These are phyloP conservation scores for Candida lessepsii DNA, from an alignment of 805 yeast genomes.

Conservation along the genomic window DNA sequence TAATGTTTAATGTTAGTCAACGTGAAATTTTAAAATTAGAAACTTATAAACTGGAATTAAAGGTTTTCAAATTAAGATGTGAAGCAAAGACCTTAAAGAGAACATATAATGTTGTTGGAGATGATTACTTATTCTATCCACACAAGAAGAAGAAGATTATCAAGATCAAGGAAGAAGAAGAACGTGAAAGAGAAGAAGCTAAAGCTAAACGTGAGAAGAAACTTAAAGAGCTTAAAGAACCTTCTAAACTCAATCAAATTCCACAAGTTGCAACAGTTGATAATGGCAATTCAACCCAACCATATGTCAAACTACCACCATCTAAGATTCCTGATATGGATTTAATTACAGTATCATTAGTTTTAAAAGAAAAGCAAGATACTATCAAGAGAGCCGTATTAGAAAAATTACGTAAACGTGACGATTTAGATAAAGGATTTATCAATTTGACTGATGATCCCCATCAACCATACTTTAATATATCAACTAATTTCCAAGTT, in stretches of 20 bases:
- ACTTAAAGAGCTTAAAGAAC: slow-evolving; percentile 20
- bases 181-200: slow-evolving; percentile 25
- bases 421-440: slow-evolving; percentile 70
- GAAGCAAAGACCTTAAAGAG: slow-evolving; percentile 74
- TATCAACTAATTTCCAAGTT: slow-evolving; percentile 52
- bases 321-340: slow-evolving; percentile 93
- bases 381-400: slow-evolving; percentile 81
- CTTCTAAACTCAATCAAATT: slow-evolving; percentile 15
- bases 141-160: slow-evolving; percentile 65
- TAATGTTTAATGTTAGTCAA: slow-evolving; percentile 67
- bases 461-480: slow-evolving; percentile 73
- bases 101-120: slow-evolving; percentile 71
- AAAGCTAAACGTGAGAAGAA: slow-evolving; percentile 24
- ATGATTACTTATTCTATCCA: slow-evolving; percentile 77
- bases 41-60: slow-evolving; percentile 57
- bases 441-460: slow-evolving; percentile 86
- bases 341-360: slow-evolving; percentile 74
- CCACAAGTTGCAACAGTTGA: slow-evolving; percentile 10
- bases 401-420: slow-evolving; percentile 74
- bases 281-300: slow-evolving; percentile 47
- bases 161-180: slow-evolving; percentile 37
- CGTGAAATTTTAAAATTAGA: slow-evolving; percentile 69
- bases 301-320: slow-evolving; percentile 83
- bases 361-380: slow-evolving; percentile 70
- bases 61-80: slow-evolving; percentile 70